A percentile compares a stretch with the other conserved stretches of the same genome.
Evolutionary conservation across 2,329 filamentous ascomycete species (phyloP).

Genomic region (Colletotrichum chlorophyti): DNA sequence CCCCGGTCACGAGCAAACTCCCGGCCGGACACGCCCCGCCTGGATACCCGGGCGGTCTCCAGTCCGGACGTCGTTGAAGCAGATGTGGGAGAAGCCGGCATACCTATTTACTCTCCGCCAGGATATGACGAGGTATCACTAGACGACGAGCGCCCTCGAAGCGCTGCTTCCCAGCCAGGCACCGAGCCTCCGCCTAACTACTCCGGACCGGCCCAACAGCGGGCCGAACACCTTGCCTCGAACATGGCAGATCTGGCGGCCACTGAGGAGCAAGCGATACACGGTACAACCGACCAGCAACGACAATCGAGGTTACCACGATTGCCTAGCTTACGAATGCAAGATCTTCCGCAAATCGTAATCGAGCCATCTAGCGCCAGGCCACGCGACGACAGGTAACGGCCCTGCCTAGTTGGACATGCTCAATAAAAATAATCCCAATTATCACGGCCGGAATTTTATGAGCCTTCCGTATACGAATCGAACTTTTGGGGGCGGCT

Average conservation of each 20-base stretch:
- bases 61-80: constrained; percentile 60
- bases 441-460: constrained; percentile 19
- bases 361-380: constrained; percentile 57
- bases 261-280: constrained; percentile 25
- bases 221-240: constrained; percentile 27
- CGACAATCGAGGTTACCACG: constrained; percentile 48
- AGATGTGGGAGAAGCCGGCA: constrained; percentile 53
- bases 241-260: constrained; percentile 29
- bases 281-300: constrained; percentile 31
- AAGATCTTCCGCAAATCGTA: constrained; percentile 61
- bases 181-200: constrained; percentile 61
- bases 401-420: not conserved
- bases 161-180: constrained; percentile 45
- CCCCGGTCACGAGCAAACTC: constrained; percentile 50
- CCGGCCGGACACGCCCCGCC: constrained; percentile 47
- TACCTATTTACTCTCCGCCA: constrained; percentile 54
- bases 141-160: constrained; percentile 45
- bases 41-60: constrained; percentile 51
- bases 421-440: not conserved
- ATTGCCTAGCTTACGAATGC: constrained; percentile 59
- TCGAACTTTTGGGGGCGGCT: not conserved
- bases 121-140: constrained; percentile 60
- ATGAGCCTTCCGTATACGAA: constrained; percentile 5
- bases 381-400: constrained; percentile 25
- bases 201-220: constrained; percentile 43